Evolutionary conservation across 148 eudicot genomes (phyloP).

Genomic region (Rhododendron simsii): DNA sequence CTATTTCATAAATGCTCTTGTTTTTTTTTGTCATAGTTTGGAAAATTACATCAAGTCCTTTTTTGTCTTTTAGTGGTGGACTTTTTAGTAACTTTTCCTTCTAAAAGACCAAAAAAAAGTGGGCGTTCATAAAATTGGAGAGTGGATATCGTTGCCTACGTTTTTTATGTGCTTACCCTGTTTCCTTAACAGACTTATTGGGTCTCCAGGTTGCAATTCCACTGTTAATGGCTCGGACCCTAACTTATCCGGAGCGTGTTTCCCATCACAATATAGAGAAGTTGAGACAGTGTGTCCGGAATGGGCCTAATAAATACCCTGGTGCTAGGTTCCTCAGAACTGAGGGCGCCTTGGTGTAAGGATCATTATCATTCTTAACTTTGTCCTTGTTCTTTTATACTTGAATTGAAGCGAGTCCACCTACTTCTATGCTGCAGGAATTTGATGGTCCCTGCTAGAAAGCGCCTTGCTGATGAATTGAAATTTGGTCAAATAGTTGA

Average conservation of each 20-base stretch:
- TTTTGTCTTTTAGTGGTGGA: not conserved
- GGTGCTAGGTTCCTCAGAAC: slow-evolving; percentile 75
- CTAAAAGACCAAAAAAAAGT: not conserved
- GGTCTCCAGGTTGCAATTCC: slow-evolving; percentile 84
- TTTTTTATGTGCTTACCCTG: not conserved
- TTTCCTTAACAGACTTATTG: slow-evolving; percentile 5
- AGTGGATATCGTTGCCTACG: not conserved
- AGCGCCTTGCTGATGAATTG: slow-evolving; percentile 79
- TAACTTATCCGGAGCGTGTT: slow-evolving; percentile 89
- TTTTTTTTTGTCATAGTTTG: not conserved
- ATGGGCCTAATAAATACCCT: slow-evolving; percentile 86
- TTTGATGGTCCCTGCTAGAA: slow-evolving; percentile 49
- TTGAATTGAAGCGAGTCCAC: not conserved
- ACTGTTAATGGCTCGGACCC: slow-evolving; percentile 67
- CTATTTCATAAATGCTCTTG: not conserved
- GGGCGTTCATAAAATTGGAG: not conserved
- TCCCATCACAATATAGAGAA: slow-evolving; percentile 88
- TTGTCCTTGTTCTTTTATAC: not conserved
- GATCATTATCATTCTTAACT: slow-evolving; percentile 1
- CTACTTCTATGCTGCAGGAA: slow-evolving; percentile 44
- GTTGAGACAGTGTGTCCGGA: slow-evolving; percentile 83
- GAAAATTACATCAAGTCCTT: not conserved
- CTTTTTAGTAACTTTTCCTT: not conserved
- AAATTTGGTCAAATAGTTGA: slow-evolving; percentile 77
- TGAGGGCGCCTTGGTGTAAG: slow-evolving; percentile 68